Base-by-base conservation (phyloP, 177 flowering plant genomes). In the Tripterygium wilfordii region DNA sequence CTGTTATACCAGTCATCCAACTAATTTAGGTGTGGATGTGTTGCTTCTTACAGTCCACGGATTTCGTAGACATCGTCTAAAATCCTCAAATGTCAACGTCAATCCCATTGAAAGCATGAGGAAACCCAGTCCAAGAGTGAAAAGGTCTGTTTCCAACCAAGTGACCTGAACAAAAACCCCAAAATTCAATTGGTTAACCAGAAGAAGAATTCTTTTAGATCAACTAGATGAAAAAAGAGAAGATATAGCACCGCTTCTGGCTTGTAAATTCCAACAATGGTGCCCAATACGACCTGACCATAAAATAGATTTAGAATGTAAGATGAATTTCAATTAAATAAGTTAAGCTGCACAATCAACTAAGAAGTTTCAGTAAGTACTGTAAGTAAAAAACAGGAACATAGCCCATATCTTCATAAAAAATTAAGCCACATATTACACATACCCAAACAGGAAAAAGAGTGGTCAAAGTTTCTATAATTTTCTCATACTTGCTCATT, bases 51-150 rank as follows among this genome's bases (percentile, higher is more conserved):
- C 97, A 45, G 99, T 94, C 99, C 99, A 94, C 24, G 99, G 99
- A 57, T 94, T 94, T 40, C 92, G 74, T 50, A 89, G 54, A 66
- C 99, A 94, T 42, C 92, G 58, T 68, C 88, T 76, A 62, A 89
- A 94, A 68, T 94, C 99, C 43, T 94, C 97, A 67, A 92, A 94
- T 38, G 85, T 94, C 70, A 94, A 70, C 3, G 99, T 94, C 78
- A 94, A 62, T 19, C 97, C 99, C 99, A 94, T 94, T 13, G 97
- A 94, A 54, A 94, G 95, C 99, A 94, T 94, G 56, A 94, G 99
- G 60, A 94, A 87, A 57, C 99, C 97, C 66, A 94, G 70, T 26
- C 97, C 88, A 61, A 83, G 54, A 41, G 99, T 87, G 68, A 92
- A 92, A 30, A 89, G 82, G 58, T 92, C 96, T 42, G 96, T 87